Conservation (phyloP, 495 filamentous ascomycete species). For the Cenococcum geophilum region DNA sequence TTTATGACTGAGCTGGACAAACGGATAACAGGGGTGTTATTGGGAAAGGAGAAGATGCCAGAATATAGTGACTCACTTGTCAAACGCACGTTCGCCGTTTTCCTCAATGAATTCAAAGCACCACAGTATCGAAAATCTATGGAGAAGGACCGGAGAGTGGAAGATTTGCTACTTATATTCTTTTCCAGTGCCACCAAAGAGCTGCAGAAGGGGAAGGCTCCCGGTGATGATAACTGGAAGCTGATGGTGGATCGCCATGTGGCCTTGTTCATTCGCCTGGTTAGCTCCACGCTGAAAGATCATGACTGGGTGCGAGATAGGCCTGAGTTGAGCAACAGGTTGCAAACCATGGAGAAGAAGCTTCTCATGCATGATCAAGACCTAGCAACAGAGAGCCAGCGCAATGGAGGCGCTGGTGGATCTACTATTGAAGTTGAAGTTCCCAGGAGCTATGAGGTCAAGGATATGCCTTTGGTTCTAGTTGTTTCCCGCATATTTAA, state of each 20-base stretch:
- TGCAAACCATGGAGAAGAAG: conserved; percentile 84
- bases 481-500: conserved; percentile 79
- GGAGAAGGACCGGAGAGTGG: conserved; percentile 89
- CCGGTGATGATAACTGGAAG: conserved; percentile 88
- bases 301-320: conserved; percentile 73
- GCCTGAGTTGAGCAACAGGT: conserved; percentile 70
- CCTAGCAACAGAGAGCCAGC: conserved; percentile 53
- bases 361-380: conserved; percentile 93
- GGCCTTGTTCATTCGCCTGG: conserved; percentile 86
- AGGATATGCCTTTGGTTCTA: conserved; percentile 93
- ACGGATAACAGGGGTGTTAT: conserved; percentile 58
- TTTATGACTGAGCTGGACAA: conserved; percentile 66
- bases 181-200: conserved; percentile 91
- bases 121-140: conserved; percentile 66
- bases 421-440: conserved; percentile 69
- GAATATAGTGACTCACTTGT: conserved; percentile 73
- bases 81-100: conserved; percentile 75
- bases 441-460: conserved; percentile 81
- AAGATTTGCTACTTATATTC: conserved; percentile 82
- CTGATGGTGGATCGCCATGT: conserved; percentile 89
- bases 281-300: conserved; percentile 71
- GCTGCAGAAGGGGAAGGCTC: conserved; percentile 68
- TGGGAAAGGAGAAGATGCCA: conserved; percentile 63
- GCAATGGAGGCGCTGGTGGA: conserved; percentile 51
- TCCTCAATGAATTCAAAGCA: conserved; percentile 69